Conservation (phyloP, 495 filamentous ascomycete species). For the Penicillium mononematosum region DNA sequence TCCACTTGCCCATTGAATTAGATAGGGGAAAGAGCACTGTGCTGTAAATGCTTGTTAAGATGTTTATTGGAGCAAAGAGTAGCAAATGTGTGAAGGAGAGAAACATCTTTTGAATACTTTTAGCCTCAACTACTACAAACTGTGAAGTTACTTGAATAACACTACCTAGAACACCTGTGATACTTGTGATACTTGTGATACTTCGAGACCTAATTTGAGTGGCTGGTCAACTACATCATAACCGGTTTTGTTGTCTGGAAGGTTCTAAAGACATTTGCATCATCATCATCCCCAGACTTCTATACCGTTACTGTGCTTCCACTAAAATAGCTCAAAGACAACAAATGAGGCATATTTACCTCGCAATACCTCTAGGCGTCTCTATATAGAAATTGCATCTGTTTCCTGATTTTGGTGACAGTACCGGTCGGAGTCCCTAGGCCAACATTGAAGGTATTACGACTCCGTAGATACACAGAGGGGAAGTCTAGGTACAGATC, state of each 20-base stretch:
- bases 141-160: background rate
- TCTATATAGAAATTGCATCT: background rate
- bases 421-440: background rate
- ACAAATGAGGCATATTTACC: background rate
- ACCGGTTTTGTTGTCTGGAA: background rate
- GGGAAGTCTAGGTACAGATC: background rate
- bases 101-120: background rate
- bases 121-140: background rate
- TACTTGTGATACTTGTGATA: background rate
- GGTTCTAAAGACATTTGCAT: background rate
- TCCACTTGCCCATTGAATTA: background rate
- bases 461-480: background rate
- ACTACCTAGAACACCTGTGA: background rate
- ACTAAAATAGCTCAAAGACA: background rate
- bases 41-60: background rate
- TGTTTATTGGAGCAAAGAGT: background rate
- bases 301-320: background rate
- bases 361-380: background rate
- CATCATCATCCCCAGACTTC: background rate
- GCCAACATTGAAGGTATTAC: background rate
- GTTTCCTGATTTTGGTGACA: background rate
- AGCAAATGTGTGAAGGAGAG: background rate
- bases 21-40: background rate
- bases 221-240: background rate
- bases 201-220: background rate